These are phyloP conservation scores for Vaccinium macrocarpon DNA, from an alignment of 148 eudicot genomes.

Conservation along the genomic window DNA sequence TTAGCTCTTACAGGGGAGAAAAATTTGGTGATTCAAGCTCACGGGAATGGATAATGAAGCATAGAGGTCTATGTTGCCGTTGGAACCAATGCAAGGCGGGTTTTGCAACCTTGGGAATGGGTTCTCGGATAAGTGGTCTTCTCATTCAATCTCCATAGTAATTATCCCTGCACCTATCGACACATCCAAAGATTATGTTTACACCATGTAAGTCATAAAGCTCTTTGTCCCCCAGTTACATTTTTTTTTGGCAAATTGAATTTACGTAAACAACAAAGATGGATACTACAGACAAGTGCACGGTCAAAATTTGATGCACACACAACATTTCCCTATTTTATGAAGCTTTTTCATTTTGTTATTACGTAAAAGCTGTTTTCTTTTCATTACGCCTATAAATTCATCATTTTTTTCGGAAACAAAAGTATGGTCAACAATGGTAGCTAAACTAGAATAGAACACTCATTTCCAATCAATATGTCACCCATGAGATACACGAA, in stretches of 20 bases:
- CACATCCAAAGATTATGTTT: conserved; percentile 41
- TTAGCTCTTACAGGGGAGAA: not conserved
- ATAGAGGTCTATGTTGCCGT: conserved; percentile 72
- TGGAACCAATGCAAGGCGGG: conserved; percentile 59
- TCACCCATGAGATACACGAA: not conserved
- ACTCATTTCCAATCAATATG: not conserved
- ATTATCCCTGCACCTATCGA: conserved; percentile 44
- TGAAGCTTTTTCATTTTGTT: not conserved
- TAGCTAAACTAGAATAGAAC: not conserved
- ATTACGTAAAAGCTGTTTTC: not conserved
- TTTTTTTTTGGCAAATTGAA: not conserved
- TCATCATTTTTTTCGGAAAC: not conserved
- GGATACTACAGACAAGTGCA: not conserved
- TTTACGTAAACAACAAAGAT: no score
- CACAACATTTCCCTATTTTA: not conserved
- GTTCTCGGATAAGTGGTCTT: conserved; percentile 52
- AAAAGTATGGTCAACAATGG: not conserved
- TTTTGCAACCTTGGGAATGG: conserved; percentile 61
- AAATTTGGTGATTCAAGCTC: not conserved
- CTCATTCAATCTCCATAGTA: conserved; percentile 44
- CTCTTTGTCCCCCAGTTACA: not conserved
- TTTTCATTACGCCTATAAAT: not conserved
- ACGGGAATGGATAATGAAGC: conserved; percentile 24
- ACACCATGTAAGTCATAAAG: conserved; percentile 54
- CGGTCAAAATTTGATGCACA: not conserved